These are phyloP conservation scores for Abrus precatorius DNA, from an alignment of 306 rosid genomes.

Conservation along the genomic window DNA sequence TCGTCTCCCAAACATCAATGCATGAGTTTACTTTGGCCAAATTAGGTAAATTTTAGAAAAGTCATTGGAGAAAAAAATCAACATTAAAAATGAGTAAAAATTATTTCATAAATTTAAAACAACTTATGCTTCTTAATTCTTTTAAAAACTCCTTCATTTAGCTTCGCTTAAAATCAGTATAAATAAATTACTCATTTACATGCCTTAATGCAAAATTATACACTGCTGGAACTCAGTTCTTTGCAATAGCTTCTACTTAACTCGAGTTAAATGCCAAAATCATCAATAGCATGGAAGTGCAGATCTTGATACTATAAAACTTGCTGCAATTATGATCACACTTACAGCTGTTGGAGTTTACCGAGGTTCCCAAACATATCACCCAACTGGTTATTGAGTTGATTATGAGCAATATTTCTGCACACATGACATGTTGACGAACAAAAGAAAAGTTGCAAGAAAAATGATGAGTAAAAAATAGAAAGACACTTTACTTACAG, in stretches of 20 bases:
- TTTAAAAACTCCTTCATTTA: too few relatives aligned
- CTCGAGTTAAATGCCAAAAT: constrained; percentile 36
- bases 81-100: too few relatives aligned
- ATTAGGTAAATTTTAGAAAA: too few relatives aligned
- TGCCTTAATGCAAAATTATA: neutral
- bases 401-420: constrained; percentile 83
- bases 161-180: too few relatives aligned
- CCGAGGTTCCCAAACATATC: constrained; percentile 75
- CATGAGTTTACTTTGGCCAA: neutral
- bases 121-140: too few relatives aligned
- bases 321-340: constrained; percentile 32
- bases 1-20: neutral
- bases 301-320: constrained; percentile 17
- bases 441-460: neutral
- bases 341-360: constrained; percentile 81
- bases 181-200: neutral
- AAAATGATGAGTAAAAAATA: neutral
- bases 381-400: constrained; percentile 76
- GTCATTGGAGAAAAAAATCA: too few relatives aligned
- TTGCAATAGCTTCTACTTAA: constrained; percentile 25
- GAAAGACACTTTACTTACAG: constrained; percentile 61
- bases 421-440: constrained; percentile 49
- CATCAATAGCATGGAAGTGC: constrained; percentile 13
- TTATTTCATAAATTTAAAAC: too few relatives aligned
- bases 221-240: constrained; percentile 20